These are phyloP conservation scores for Rhodotorula babjevae DNA, from an alignment of 768 basidiomycete genomes.

Conservation along the genomic window DNA sequence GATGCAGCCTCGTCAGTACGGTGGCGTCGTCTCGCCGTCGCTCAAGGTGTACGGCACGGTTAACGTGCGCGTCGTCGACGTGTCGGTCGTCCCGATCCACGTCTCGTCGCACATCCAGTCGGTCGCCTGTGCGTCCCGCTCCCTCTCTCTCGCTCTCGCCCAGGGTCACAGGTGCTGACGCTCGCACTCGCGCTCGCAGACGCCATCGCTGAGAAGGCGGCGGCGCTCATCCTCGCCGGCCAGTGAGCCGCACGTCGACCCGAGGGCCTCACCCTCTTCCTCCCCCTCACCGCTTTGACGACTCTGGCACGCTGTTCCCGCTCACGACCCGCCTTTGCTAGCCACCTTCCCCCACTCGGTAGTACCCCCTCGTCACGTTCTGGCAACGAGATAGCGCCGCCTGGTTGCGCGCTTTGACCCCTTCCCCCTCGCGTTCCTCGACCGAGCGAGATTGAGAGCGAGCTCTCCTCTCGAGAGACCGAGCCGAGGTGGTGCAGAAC, in stretches of 20 bases:
- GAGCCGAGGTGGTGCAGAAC: too few relatives aligned
- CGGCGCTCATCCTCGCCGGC: conserved; percentile 9
- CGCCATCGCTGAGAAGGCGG: conserved; percentile 31
- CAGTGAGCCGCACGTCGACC: background rate
- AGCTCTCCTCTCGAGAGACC: too few relatives aligned
- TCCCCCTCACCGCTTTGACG: too few relatives aligned
- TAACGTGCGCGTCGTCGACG: conserved; percentile 43
- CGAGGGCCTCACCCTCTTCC: too few relatives aligned
- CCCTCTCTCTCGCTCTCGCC: background rate
- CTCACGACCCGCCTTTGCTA: too few relatives aligned
- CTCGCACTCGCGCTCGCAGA: background rate
- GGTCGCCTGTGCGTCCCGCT: conserved; percentile 4
- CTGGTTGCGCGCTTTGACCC: too few relatives aligned
- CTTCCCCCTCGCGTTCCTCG: too few relatives aligned
- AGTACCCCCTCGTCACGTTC: too few relatives aligned
- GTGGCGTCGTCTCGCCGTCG: conserved; percentile 53
- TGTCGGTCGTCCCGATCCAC: conserved; percentile 27
- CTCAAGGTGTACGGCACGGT: conserved; percentile 46
- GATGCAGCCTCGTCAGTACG: conserved; percentile 49
- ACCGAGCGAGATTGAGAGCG: too few relatives aligned
- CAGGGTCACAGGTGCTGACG: background rate
- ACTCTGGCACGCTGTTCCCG: too few relatives aligned
- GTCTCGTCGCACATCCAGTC: conserved; percentile 21
- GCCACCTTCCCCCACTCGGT: too few relatives aligned
- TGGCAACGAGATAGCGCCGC: too few relatives aligned